Percentiles rank a stretch among this genome's conserved stretches.
phyloP scores from a whole-genome alignment of 768 basidiomycete species.

The Hericium erinaceus region DNA sequence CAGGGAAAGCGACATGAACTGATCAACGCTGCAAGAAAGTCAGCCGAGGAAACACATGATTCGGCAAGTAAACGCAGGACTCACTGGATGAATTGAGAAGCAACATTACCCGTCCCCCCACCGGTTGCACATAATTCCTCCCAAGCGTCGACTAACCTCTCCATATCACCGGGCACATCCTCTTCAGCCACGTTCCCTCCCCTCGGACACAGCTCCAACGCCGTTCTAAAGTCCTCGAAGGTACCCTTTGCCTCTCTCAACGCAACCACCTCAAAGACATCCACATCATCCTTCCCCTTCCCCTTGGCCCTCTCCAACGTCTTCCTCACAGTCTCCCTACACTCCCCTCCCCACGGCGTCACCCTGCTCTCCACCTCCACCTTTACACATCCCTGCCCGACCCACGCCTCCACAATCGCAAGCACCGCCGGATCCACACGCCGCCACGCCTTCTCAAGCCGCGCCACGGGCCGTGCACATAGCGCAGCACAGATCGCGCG shows the following conservation, averaged over 20 bases:
- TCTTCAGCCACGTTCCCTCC: constrained; percentile 5
- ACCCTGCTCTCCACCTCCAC: constrained; percentile 41
- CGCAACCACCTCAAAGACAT: constrained; percentile 35
- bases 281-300: constrained; percentile 12
- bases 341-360: constrained; percentile 51
- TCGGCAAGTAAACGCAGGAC: constrained; percentile 17
- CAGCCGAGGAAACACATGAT: neutral
- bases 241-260: constrained; percentile 27
- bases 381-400: constrained; percentile 25
- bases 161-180: constrained; percentile 27
- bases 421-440: constrained; percentile 54
- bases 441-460: constrained; percentile 75
- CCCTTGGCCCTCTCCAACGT: constrained; percentile 21
- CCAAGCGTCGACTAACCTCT: constrained; percentile 51
- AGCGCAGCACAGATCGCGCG: constrained; percentile 61
- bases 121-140: constrained; percentile 31
- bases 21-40: constrained; percentile 43
- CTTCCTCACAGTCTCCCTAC: constrained; percentile 16
- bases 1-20: constrained; percentile 70
- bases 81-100: constrained; percentile 57
- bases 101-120: constrained; percentile 30
- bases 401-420: constrained; percentile 59
- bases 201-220: constrained; percentile 12
- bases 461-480: constrained; percentile 64
- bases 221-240: constrained; percentile 13